phyloP scores from a whole-genome alignment of 768 basidiomycete species.

The Asterophora lycoperdoides region DNA sequence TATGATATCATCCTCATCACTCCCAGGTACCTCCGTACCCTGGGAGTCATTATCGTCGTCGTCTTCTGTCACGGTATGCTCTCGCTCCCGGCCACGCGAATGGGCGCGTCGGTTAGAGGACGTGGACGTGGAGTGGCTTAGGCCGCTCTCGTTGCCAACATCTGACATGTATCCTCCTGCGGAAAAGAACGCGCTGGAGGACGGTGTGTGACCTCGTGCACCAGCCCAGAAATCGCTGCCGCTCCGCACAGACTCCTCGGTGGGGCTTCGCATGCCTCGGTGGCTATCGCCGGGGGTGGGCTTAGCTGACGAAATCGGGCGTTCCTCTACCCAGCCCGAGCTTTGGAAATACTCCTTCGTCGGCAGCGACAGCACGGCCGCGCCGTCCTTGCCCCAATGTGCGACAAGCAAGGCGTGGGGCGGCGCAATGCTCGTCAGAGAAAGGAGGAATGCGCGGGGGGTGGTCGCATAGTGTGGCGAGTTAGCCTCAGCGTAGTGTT shows the following conservation, averaged over 20 bases:
- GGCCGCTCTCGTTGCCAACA: slow-evolving; percentile 23
- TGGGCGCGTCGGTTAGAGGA: slow-evolving; percentile 16
- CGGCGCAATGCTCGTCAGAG: slow-evolving; percentile 61
- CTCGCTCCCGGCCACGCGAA: slow-evolving; percentile 19
- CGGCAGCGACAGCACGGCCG: slow-evolving; percentile 75
- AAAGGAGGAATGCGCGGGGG: slow-evolving; percentile 74
- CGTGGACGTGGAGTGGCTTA: slow-evolving; percentile 22
- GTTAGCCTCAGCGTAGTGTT: slow-evolving; percentile 63
- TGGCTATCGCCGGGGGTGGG: slow-evolving; percentile 9
- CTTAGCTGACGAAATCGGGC: slow-evolving; percentile 21
- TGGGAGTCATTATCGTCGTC: slow-evolving; percentile 58
- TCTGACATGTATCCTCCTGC: slow-evolving; percentile 25
- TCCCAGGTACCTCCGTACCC: slow-evolving; percentile 49
- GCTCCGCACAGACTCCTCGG: slow-evolving; percentile 50
- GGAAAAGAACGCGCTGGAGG: slow-evolving; percentile 50
- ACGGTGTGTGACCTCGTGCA: slow-evolving; percentile 48
- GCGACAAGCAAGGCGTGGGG: slow-evolving; percentile 79
- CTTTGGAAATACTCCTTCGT: slow-evolving; percentile 85
- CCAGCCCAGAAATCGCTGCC: slow-evolving; percentile 79
- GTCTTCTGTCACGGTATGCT: slow-evolving; percentile 31
- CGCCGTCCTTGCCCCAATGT: slow-evolving; percentile 76
- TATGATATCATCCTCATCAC: slow-evolving; percentile 37
- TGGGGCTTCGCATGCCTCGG: slow-evolving; percentile 19
- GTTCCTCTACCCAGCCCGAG: slow-evolving; percentile 72
- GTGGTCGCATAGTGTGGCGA: slow-evolving; percentile 56